Conservation (phyloP, 192 early-diverging fungal genomes). For the Coemansia nantahalensis region DNA sequence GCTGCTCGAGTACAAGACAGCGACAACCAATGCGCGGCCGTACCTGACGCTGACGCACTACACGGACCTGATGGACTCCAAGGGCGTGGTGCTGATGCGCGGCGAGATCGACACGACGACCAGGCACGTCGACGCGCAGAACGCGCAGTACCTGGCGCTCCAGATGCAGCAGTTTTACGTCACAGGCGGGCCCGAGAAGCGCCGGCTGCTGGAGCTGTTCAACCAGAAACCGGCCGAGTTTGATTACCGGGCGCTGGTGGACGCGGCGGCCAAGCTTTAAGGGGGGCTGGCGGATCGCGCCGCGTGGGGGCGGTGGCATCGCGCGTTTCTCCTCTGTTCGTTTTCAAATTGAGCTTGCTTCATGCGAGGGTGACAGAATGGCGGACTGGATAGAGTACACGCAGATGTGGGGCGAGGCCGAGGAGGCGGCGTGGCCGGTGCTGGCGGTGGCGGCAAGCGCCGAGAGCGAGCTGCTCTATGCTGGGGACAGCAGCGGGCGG, state of each 20-base stretch:
- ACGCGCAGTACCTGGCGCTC: conserved; percentile 77
- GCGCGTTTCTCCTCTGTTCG: background rate
- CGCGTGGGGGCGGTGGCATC: no score
- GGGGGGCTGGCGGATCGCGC: no score
- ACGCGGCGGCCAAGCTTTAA: conserved; percentile 50
- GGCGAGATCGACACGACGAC: conserved; percentile 78
- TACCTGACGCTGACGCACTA: conserved; percentile 85
- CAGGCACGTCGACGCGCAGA: conserved; percentile 57
- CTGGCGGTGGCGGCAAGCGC: conserved; percentile 54
- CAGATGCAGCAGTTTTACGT: conserved; percentile 89
- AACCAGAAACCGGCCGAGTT: conserved; percentile 74
- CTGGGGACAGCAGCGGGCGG: conserved; percentile 78
- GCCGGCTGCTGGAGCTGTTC: conserved; percentile 71
- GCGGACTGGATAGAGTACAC: conserved; percentile 40
- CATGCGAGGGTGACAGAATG: no score
- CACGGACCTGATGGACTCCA: conserved; percentile 74
- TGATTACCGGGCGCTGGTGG: conserved; percentile 64
- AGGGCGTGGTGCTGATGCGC: no score
- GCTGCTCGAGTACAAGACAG: conserved; percentile 85
- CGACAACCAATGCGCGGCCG: conserved; percentile 71
- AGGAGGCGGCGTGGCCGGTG: conserved; percentile 27
- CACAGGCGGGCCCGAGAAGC: conserved; percentile 64
- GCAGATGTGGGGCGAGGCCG: conserved; percentile 21
- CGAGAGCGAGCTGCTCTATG: conserved; percentile 81
- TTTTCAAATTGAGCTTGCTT: no score